Evolutionary conservation across 495 filamentous ascomycete species (phyloP).

Genomic region (Penicillium antarcticum): DNA sequence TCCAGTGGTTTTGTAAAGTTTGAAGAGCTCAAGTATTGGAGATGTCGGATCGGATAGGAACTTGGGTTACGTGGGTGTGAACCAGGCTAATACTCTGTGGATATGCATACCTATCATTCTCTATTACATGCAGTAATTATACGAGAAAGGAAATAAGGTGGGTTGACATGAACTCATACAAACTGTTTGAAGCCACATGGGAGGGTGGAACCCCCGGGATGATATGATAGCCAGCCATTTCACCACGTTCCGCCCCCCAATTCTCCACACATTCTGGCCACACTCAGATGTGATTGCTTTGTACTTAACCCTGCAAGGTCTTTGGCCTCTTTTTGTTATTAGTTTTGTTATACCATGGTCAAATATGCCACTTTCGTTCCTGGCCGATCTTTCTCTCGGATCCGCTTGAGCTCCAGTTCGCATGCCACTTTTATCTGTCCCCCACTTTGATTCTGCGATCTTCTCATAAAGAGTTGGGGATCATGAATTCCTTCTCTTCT

Average conservation of each 20-base stretch:
- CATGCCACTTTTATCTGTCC: background rate
- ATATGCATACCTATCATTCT: no score
- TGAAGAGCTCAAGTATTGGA: no score
- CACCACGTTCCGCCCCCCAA: slow-evolving; percentile 26
- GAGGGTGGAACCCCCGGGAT: slow-evolving; percentile 10
- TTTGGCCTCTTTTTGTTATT: background rate
- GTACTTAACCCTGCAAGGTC: background rate
- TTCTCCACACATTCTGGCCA: slow-evolving; percentile 15
- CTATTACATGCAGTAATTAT: no score
- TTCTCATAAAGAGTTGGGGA: slow-evolving; percentile 2
- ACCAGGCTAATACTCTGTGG: no score
- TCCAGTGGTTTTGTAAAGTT: background rate
- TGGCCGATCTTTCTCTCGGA: slow-evolving; percentile 19
- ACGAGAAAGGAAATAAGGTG: no score
- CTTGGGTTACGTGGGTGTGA: no score
- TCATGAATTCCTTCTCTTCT: slow-evolving; percentile 26
- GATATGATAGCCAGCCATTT: slow-evolving; percentile 34
- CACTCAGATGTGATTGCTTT: background rate
- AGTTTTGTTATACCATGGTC: background rate
- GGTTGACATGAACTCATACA: no score
- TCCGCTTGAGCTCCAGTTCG: slow-evolving; percentile 14
- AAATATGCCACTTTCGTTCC: slow-evolving; percentile 6
- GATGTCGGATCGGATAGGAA: no score
- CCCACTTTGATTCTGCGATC: background rate
- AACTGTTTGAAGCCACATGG: slow-evolving; percentile 18